Conservation (phyloP, 2,329 filamentous ascomycete genomes). For the Endoconidiophora laricicola region DNA sequence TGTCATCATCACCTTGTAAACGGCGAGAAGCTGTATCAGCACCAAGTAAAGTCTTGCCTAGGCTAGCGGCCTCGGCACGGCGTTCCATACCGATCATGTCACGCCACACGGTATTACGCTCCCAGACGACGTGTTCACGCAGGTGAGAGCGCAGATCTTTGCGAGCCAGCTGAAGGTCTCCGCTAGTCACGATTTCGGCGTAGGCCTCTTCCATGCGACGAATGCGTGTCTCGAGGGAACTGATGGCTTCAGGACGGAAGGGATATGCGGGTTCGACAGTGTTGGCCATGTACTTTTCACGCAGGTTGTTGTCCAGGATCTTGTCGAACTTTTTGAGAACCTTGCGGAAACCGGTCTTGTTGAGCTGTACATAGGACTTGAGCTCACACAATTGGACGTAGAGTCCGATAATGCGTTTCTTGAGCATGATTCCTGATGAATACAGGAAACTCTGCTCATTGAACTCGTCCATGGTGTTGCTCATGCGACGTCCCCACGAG, state of each 20-base stretch:
- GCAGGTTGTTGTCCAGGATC: conserved; percentile 69
- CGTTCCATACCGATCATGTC: conserved; percentile 98
- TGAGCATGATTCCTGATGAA: conserved; percentile 63
- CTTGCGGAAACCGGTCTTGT: conserved; percentile 91
- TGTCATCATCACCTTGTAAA: conserved; percentile 71
- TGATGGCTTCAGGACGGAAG: conserved; percentile 59
- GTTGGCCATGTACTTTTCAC: conserved; percentile 56
- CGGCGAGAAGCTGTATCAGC: conserved; percentile 50
- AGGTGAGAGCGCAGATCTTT: conserved; percentile 80
- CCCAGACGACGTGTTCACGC: conserved; percentile 95
- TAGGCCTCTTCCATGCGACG: conserved; percentile 62
- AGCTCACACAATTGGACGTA: conserved; percentile 92
- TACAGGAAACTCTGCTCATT: conserved; percentile 55
- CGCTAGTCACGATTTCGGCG: conserved; percentile 63
- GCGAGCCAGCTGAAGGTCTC: conserved; percentile 59
- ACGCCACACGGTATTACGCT: conserved; percentile 95
- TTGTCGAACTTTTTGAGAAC: conserved; percentile 98
- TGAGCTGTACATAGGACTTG: conserved; percentile 89
- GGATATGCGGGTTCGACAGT: conserved; percentile 65
- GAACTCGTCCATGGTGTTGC: conserved; percentile 58
- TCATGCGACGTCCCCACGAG: conserved; percentile 40
- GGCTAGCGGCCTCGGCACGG: conserved; percentile 81
- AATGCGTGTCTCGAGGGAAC: conserved; percentile 55
- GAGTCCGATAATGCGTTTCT: conserved; percentile 73
- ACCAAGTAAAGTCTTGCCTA: conserved; percentile 73